These are phyloP conservation scores for Penicillium concentricum DNA, from an alignment of 2,329 filamentous ascomycete genomes.

Conservation along the genomic window DNA sequence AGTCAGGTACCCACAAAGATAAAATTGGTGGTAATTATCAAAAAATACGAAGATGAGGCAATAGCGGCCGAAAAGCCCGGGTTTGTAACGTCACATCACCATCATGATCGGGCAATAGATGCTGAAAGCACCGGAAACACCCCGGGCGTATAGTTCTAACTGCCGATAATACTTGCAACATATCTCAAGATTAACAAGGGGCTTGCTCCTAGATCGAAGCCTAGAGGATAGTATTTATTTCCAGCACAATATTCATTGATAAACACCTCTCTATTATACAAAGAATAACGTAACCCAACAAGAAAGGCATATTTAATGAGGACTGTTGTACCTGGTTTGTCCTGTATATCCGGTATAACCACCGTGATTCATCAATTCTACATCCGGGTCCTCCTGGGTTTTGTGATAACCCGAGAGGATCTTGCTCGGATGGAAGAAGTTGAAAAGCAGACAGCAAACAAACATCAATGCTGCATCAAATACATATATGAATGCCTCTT, in stretches of 20 bases:
- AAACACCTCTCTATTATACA: background rate
- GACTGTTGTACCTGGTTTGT: background rate
- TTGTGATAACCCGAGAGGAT: background rate
- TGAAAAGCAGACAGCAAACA: constrained; percentile 14
- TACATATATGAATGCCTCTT: constrained; percentile 16
- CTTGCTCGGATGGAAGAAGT: constrained; percentile 15
- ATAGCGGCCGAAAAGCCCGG: background rate
- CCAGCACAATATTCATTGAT: too few species aligned
- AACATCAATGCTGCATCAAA: constrained; percentile 19
- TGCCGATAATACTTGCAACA: background rate
- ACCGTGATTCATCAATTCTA: constrained; percentile 12
- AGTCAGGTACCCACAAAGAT: background rate
- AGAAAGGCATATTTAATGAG: background rate
- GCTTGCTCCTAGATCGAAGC: background rate
- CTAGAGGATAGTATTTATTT: background rate
- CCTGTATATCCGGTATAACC: background rate
- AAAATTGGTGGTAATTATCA: background rate
- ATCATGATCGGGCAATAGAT: background rate
- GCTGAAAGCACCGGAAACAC: background rate
- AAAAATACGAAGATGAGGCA: background rate
- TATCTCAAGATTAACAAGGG: background rate
- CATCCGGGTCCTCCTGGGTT: background rate
- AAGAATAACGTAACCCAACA: background rate
- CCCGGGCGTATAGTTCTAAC: background rate
- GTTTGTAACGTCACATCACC: background rate